Evolutionary conservation across 2,329 filamentous ascomycete species (phyloP).

Genomic region (Magnaporthales sp.): DNA sequence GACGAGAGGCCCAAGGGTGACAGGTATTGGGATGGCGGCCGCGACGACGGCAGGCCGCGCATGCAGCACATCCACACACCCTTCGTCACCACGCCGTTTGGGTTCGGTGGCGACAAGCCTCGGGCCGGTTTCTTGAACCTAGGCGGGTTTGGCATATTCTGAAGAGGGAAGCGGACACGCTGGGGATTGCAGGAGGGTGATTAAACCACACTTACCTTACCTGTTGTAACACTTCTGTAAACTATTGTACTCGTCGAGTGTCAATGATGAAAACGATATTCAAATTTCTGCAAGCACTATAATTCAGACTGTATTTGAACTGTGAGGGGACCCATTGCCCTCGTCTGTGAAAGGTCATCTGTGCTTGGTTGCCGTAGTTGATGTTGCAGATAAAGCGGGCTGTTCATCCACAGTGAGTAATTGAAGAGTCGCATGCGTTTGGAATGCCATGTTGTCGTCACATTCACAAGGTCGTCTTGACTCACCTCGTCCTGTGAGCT

Average conservation of each 20-base stretch:
- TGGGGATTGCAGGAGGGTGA: not conserved
- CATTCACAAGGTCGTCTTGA: not conserved
- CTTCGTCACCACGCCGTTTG: not conserved
- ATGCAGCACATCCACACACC: not conserved
- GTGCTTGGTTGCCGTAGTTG: not conserved
- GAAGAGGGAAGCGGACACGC: not conserved
- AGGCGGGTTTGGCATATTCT: not conserved
- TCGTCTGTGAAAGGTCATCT: not conserved
- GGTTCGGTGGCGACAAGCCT: not conserved
- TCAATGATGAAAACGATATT: not conserved
- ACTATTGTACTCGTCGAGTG: not conserved
- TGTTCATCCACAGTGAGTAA: not conserved
- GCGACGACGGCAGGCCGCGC: not conserved
- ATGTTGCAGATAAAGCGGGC: not conserved
- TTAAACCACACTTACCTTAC: too few relatives aligned
- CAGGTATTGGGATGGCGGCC: not conserved
- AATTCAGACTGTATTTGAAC: not conserved
- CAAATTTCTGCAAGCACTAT: not conserved
- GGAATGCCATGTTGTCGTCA: not conserved
- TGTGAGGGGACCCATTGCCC: not conserved
- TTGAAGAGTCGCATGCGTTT: not conserved
- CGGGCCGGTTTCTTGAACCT: not conserved
- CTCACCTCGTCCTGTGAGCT: not conserved
- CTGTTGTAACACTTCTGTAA: not conserved
- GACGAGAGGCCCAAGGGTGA: not conserved